Percentiles rank a stretch among this genome's conserved stretches.
Evolutionary conservation across 306 rosid species (phyloP).

Genomic region (Glycine tomentella): DNA sequence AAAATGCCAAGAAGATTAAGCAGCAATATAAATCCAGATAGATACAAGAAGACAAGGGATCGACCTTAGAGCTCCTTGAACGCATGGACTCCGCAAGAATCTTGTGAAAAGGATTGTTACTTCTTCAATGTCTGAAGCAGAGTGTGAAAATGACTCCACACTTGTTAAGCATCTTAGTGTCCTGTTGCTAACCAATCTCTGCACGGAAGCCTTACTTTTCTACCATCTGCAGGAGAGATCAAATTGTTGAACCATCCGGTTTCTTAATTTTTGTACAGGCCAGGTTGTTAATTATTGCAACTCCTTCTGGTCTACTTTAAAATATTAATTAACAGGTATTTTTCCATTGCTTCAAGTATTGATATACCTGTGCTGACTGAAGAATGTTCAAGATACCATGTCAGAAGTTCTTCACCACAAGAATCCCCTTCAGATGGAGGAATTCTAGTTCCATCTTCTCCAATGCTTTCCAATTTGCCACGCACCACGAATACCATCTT

Average conservation of each 20-base stretch:
- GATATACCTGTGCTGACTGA: constrained; percentile 70
- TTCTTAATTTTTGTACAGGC: constrained; percentile 1
- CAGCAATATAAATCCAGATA: constrained; percentile 11
- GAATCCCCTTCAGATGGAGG: constrained; percentile 81
- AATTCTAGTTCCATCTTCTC: constrained; percentile 65
- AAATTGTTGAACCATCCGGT: constrained; percentile 2
- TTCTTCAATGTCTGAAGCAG: constrained; percentile 76
- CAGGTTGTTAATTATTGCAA: constrained; percentile 26
- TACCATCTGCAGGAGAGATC: constrained; percentile 62
- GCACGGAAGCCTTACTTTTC: constrained; percentile 69
- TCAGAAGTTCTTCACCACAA: constrained; percentile 89
- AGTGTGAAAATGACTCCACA: constrained; percentile 78
- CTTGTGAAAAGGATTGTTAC: constrained; percentile 79
- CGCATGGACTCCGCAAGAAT: constrained; percentile 76
- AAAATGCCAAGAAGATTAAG: constrained; percentile 1
- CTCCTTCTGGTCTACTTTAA: background rate
- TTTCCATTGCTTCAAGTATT: constrained; percentile 5
- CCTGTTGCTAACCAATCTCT: constrained; percentile 52
- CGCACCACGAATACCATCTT: constrained; percentile 87
- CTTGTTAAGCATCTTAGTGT: constrained; percentile 71
- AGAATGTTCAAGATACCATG: constrained; percentile 83
- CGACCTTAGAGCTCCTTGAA: constrained; percentile 72
- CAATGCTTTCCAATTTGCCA: constrained; percentile 78
- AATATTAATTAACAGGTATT: background rate
- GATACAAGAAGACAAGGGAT: background rate